Evolutionary conservation across 257 asterid genomes (phyloP).

Genomic region (Nicotiana noctiflora): DNA sequence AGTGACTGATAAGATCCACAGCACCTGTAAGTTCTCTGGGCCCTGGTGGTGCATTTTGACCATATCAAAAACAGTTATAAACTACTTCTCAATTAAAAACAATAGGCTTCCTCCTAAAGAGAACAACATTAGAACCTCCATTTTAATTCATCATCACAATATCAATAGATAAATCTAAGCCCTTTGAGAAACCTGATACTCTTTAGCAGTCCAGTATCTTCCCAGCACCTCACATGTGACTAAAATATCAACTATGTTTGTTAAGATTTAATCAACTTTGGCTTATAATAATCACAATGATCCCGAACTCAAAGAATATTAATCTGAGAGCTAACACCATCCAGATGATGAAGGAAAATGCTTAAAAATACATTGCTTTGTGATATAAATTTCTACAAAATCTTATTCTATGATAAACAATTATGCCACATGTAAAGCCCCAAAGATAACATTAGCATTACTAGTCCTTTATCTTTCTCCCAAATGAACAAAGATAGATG

Average conservation of each 20-base stretch:
- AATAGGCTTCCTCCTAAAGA: not conserved
- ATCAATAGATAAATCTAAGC: not conserved
- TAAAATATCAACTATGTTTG: not conserved
- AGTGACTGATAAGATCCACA: slow-evolving; percentile 80
- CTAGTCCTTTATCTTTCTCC: not conserved
- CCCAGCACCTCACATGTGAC: not conserved
- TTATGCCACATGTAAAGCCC: not conserved
- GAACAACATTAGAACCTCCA: slow-evolving; percentile 6
- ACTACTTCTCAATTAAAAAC: not conserved
- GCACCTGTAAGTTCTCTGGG: slow-evolving; percentile 94
- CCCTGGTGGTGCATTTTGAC: slow-evolving; percentile 42
- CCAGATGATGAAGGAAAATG: slow-evolving; percentile 1
- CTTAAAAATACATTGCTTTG: not conserved
- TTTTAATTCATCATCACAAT: not conserved
- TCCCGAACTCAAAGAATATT: not conserved
- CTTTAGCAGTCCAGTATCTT: not conserved
- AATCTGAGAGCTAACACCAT: slow-evolving; percentile 6
- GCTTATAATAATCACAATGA: not conserved
- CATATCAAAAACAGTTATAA: slow-evolving; percentile 13
- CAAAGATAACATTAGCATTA: not conserved
- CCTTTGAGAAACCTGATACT: not conserved
- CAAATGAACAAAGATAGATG: not conserved
- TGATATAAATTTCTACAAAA: not conserved
- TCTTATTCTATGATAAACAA: not conserved
- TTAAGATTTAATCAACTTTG: not conserved